Conservation (phyloP, 208 protist species). For the Crithidia sp. region DNA sequence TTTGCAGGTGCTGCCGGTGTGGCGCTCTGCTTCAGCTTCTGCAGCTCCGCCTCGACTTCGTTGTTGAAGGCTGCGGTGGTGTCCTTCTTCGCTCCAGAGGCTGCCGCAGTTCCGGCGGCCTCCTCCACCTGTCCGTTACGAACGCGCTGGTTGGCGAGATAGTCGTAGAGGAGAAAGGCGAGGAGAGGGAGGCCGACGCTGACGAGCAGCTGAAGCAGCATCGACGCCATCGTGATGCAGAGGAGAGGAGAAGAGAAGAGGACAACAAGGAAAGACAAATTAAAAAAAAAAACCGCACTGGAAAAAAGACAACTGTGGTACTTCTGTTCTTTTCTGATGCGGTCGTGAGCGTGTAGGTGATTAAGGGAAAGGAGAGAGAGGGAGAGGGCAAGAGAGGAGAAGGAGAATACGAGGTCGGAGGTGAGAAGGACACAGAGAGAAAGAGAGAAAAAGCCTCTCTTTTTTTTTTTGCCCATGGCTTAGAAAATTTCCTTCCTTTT, state of each 20-base stretch:
- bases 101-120: background rate
- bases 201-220: conserved; percentile 27
- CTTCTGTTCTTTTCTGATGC: no score
- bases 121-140: background rate
- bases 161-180: conserved; percentile 23
- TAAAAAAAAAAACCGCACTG: no score
- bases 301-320: no score
- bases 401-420: no score
- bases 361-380: no score
- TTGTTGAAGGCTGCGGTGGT: background rate
- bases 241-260: background rate
- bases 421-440: no score
- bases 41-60: conserved; percentile 15
- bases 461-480: no score
- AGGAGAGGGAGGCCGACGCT: conserved; percentile 18
- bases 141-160: conserved; percentile 3
- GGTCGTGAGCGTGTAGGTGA: no score
- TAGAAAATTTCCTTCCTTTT: no score
- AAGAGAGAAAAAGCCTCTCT: no score
- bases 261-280: conserved; percentile 2
- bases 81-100: background rate
- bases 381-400: no score
- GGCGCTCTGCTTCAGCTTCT: background rate
- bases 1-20: background rate
- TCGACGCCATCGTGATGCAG: conserved; percentile 7